These are phyloP conservation scores for Herpetomonas samuelpessoai DNA, from an alignment of 208 protist species.

Conservation along the genomic window DNA sequence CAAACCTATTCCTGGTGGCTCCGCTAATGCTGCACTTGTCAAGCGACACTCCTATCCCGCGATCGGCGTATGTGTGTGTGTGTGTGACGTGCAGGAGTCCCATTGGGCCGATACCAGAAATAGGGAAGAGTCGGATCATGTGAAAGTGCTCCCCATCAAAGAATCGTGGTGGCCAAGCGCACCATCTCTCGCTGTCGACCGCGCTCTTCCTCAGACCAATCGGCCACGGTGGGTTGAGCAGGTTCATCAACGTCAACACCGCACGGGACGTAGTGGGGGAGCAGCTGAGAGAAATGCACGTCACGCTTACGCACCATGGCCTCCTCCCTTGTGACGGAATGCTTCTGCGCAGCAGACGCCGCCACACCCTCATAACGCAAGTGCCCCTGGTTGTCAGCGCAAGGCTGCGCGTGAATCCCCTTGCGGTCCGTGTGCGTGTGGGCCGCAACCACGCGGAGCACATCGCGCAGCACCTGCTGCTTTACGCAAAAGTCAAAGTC, in stretches of 20 bases:
- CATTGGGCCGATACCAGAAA: too few species aligned
- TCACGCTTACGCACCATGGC: constrained; percentile 6
- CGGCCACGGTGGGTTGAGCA: constrained; percentile 4
- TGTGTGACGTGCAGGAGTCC: too few species aligned
- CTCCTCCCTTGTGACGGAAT: too few species aligned
- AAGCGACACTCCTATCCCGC: too few species aligned
- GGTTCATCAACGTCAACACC: neutral
- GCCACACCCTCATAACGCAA: too few species aligned
- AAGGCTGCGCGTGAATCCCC: neutral
- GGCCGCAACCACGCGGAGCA: constrained; percentile 53
- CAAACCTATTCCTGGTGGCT: too few species aligned
- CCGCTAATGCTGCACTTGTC: too few species aligned
- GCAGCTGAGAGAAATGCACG: constrained; percentile 21
- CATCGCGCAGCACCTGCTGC: constrained; percentile 63
- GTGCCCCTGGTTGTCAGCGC: neutral
- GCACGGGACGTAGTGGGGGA: constrained; percentile 22
- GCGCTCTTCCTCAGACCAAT: constrained; percentile 28
- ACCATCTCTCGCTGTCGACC: constrained; percentile 22
- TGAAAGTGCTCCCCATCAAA: too few species aligned
- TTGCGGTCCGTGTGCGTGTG: constrained; percentile 18
- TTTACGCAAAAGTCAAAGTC: constrained; percentile 81
- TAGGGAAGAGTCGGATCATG: too few species aligned
- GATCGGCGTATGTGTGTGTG: too few species aligned
- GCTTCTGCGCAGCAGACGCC: too few species aligned
- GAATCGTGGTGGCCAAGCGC: constrained; percentile 9